Percentiles rank a stretch among this genome's conserved stretches.
These are phyloP conservation scores for Tardiomyces blankii DNA, from an alignment of 1,139 yeast genomes.

Conservation along the genomic window DNA sequence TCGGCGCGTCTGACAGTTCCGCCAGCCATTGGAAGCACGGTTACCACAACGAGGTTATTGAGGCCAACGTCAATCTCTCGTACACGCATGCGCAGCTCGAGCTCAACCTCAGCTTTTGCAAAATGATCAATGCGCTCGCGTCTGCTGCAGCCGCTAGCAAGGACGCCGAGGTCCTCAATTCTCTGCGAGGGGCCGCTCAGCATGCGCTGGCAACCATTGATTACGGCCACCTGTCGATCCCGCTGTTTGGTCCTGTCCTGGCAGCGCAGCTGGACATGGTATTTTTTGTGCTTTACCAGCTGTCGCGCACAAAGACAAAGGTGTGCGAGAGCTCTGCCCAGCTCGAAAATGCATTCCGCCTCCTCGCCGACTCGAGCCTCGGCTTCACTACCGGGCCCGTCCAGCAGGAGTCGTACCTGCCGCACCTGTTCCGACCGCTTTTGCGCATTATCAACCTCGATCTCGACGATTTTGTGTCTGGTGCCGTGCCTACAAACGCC, in stretches of 20 bases:
- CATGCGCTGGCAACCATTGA: constrained; percentile 1
- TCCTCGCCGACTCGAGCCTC: background rate
- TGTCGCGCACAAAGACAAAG: background rate
- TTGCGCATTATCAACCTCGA: constrained; percentile 17
- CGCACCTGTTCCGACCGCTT: constrained; percentile 13
- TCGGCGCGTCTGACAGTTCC: constrained; percentile 21
- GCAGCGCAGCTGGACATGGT: constrained; percentile 9
- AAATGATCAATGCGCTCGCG: constrained; percentile 14
- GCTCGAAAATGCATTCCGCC: background rate
- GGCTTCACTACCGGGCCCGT: background rate
- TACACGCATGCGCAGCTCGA: constrained; percentile 55
- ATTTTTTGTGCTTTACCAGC: constrained; percentile 7
- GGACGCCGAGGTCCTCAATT: background rate
- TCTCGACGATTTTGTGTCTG: constrained; percentile 13
- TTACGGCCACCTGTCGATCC: constrained; percentile 2
- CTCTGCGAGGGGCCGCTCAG: constrained; percentile 1
- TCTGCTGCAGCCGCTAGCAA: background rate
- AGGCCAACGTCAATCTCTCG: constrained; percentile 55
- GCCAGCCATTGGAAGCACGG: constrained; percentile 41
- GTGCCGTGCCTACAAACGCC: constrained; percentile 1
- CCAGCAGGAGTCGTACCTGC: background rate
- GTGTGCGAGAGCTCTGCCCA: background rate
- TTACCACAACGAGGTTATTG: constrained; percentile 40
- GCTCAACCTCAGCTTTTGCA: constrained; percentile 21
- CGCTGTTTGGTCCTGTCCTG: constrained; percentile 4